phyloP scores from a whole-genome alignment of 805 yeast species.

The Cyberlindnera samutprakarnensis region DNA sequence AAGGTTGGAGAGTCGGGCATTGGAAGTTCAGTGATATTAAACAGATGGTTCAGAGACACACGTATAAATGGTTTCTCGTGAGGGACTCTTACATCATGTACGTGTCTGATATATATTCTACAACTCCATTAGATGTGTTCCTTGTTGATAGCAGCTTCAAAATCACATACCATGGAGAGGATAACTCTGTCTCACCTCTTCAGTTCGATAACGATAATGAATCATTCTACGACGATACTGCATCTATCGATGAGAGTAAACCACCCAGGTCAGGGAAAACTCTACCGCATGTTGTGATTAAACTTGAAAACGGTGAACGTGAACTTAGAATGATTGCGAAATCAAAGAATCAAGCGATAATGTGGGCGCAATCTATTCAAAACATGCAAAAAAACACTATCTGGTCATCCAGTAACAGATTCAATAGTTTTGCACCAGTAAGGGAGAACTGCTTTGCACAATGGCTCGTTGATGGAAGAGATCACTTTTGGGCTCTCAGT shows the following conservation, averaged over 20 bases:
- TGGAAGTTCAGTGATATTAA: constrained; percentile 68
- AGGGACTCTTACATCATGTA: constrained; percentile 79
- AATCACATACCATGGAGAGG: constrained; percentile 40
- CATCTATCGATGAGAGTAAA: constrained; percentile 25
- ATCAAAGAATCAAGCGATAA: constrained; percentile 53
- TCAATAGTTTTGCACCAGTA: constrained; percentile 89
- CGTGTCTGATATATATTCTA: constrained; percentile 78
- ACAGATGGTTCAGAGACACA: constrained; percentile 86
- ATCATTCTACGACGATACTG: constrained; percentile 25
- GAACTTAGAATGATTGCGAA: constrained; percentile 65
- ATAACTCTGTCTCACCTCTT: constrained; percentile 9
- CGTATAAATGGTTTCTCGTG: constrained; percentile 86
- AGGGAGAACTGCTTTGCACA: constrained; percentile 82
- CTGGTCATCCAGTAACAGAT: constrained; percentile 74
- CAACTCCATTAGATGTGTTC: constrained; percentile 87
- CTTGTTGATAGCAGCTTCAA: constrained; percentile 74
- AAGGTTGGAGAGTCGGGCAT: constrained; percentile 96
- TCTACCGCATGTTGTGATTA: constrained; percentile 46
- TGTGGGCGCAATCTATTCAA: constrained; percentile 71
- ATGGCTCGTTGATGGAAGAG: constrained; percentile 96
- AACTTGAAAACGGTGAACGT: constrained; percentile 69
- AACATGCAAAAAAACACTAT: constrained; percentile 58
- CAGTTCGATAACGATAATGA: constrained; percentile 30
- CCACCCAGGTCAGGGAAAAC: constrained; percentile 2
- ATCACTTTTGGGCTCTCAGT: constrained; percentile 93